Base-by-base conservation (phyloP, 805 yeast species). In the Wilhelminamyces savonicus region DNA sequence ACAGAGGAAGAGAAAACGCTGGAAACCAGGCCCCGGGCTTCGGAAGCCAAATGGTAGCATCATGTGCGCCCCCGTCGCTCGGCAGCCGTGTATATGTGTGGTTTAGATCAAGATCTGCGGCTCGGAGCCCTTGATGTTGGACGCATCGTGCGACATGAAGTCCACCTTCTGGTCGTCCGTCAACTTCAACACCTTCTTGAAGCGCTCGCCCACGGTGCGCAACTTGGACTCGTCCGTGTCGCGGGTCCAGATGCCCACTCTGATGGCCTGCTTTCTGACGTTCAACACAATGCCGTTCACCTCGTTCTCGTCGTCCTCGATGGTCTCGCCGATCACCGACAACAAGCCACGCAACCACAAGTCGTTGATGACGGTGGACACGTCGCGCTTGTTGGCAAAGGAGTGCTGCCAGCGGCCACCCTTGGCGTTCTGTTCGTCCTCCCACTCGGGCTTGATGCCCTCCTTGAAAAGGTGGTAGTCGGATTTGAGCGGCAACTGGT, bases 391-490 rank as follows among this genome's bases (percentile, higher is more conserved):
- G 62, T 82, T 78, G 61, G 74, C 78, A 63, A 74, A 83, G 24
- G 83, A 71, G 41, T 47, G 62, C 43, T 59, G 67, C 95, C 96
- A 92, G 66, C 84, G 86, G 52, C 98, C 98, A 54, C 98, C 98
- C 46, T 78, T 71, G 36, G 83, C 60, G 62, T 92, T 92, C 42
- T 76, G 74, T 31, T 66, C 70, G 60, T 92, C 97, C 71, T 92
- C 98, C 98, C 98, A 92, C 71, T 92, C 97, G 33, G 98, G 98
- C 60, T 85, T 82, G 50, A 92, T 78, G 35, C 87, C 95, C 55
- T 82, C 83, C 66, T 90, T 82, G 71, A 92, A 92, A 52, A 90
- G 76, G 58, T 92, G 95, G 66, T 90, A 90, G 63, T 92, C 97
- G 9, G 96, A 83, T 61, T 80, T 84, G 50, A 81, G 54, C 46